phyloP scores from a whole-genome alignment of 768 basidiomycete species.

The Auriculariales sp. region DNA sequence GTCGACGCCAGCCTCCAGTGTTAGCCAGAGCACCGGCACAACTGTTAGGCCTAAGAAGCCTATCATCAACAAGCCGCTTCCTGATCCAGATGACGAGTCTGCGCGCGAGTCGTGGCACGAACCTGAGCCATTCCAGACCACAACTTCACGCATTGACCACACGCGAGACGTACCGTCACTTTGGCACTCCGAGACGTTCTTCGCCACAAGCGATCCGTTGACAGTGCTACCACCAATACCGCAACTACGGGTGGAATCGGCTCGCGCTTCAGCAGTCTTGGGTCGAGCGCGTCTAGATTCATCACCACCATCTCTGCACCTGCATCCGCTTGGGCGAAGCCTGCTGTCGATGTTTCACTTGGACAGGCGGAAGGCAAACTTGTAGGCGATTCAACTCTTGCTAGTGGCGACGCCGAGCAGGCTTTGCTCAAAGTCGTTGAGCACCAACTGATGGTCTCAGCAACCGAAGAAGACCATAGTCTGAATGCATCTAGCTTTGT shows the following conservation, averaged over 20 bases:
- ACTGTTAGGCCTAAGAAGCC: constrained; percentile 13
- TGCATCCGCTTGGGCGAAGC: constrained; percentile 37
- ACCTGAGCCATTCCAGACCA: constrained; percentile 39
- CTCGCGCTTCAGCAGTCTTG: constrained; percentile 5
- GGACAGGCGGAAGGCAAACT: constrained; percentile 38
- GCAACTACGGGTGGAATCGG: not conserved
- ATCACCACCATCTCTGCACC: constrained; percentile 11
- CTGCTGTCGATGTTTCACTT: constrained; percentile 39
- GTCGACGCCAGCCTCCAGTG: not conserved
- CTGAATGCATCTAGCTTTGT: not conserved
- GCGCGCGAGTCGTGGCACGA: constrained; percentile 35
- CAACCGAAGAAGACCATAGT: not conserved
- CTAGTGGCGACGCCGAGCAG: constrained; percentile 18
- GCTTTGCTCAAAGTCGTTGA: constrained; percentile 28
- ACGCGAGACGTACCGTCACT: constrained; percentile 42
- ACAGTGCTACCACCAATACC: constrained; percentile 12
- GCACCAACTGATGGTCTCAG: not conserved
- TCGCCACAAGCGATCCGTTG: constrained; percentile 33
- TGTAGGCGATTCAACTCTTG: constrained; percentile 15
- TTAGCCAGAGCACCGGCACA: constrained; percentile 8
- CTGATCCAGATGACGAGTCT: constrained; percentile 47
- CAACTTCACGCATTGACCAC: constrained; percentile 35
- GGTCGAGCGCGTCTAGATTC: constrained; percentile 12
- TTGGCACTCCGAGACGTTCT: constrained; percentile 49
- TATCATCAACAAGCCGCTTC: constrained; percentile 20